Evolutionary conservation across 495 filamentous ascomycete species (phyloP).

Genomic region (Peziza echinospora): DNA sequence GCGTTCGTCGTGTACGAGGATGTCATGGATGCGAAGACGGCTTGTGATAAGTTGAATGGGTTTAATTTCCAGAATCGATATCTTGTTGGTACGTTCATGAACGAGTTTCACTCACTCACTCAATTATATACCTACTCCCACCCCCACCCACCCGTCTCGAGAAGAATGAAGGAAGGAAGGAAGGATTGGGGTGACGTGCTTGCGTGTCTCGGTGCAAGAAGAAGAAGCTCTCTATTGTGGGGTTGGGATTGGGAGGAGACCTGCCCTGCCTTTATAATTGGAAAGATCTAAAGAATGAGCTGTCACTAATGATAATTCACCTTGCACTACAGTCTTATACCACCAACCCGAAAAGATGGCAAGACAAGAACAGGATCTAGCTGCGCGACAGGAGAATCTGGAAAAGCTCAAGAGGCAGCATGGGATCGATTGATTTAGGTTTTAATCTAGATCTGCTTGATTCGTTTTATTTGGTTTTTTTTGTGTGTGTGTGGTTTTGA

Average conservation of each 20-base stretch:
- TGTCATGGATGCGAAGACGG: slow-evolving; percentile 95
- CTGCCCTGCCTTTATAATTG: too few species aligned
- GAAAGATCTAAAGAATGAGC: too few species aligned
- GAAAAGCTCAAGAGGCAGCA: slow-evolving; percentile 94
- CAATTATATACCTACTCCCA: neutral
- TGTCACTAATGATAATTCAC: too few species aligned
- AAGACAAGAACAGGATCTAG: slow-evolving; percentile 79
- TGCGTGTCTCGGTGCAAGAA: too few species aligned
- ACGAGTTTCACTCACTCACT: neutral
- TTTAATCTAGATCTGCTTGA: too few species aligned
- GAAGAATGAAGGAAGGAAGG: neutral
- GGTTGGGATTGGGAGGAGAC: too few species aligned
- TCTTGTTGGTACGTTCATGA: slow-evolving; percentile 61
- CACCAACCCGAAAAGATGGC: slow-evolving; percentile 97
- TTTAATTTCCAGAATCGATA: slow-evolving; percentile 99
- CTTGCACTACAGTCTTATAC: slow-evolving; percentile 72
- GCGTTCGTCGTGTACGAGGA: slow-evolving; percentile 99
- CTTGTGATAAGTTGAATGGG: slow-evolving; percentile 97
- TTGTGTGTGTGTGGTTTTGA: too few species aligned
- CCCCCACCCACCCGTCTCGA: neutral
- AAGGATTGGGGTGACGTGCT: neutral
- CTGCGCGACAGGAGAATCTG: slow-evolving; percentile 85
- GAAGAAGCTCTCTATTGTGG: neutral
- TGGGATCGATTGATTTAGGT: slow-evolving; percentile 98
- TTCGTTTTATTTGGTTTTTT: too few species aligned